Evolutionary conservation across 805 yeast genomes (phyloP).

Genomic region (Candida chilensis): DNA sequence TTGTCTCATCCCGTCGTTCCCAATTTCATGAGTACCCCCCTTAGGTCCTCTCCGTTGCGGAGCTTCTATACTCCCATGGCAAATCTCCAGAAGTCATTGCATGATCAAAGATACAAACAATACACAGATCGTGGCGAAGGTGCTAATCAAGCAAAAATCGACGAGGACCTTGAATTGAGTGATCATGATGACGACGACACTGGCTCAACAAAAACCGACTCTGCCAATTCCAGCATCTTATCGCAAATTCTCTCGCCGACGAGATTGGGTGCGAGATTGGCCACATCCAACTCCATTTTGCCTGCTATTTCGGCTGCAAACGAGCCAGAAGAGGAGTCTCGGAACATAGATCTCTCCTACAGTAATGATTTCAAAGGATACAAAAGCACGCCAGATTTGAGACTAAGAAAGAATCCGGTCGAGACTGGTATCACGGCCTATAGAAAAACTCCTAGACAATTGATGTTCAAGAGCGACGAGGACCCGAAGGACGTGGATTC

Average conservation of each 20-base stretch:
- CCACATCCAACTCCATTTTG: slow-evolving; percentile 7
- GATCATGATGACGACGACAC: too few species aligned
- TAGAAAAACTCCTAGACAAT: background rate
- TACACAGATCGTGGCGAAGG: too few species aligned
- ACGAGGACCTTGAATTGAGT: too few species aligned
- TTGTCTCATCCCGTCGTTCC: too few species aligned
- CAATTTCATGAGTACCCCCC: too few species aligned
- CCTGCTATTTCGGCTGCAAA: background rate
- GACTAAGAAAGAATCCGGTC: background rate
- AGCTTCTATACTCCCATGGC: too few species aligned
- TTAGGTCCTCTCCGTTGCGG: too few species aligned
- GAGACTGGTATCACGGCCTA: background rate
- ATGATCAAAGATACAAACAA: too few species aligned
- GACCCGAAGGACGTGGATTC: background rate
- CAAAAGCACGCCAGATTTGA: background rate
- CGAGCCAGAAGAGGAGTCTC: background rate
- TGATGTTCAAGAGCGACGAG: background rate
- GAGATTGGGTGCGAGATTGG: slow-evolving; percentile 27
- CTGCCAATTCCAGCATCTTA: slow-evolving; percentile 4
- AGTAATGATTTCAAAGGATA: background rate
- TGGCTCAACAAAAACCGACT: too few species aligned
- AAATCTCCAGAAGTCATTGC: too few species aligned
- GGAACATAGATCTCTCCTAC: background rate
- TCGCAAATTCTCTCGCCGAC: slow-evolving; percentile 23
- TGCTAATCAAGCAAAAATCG: too few species aligned